Evolutionary conservation across 768 basidiomycete species (phyloP).

Genomic region (Leccinum barrowsii): DNA sequence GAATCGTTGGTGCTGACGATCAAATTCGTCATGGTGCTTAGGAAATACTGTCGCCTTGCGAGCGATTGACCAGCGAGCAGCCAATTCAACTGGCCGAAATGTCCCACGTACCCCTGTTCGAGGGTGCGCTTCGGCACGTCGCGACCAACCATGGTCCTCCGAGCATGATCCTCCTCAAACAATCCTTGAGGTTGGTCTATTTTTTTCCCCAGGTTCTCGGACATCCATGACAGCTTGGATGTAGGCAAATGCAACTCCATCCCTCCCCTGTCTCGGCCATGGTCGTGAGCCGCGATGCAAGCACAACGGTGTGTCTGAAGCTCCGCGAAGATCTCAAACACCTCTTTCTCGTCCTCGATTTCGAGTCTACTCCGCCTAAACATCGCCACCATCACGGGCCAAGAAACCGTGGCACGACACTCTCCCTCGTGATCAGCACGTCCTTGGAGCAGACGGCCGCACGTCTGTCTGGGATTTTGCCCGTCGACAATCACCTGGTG

Average conservation of each 20-base stretch:
- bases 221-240: background rate
- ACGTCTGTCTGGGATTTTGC: constrained; percentile 46
- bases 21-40: constrained; percentile 17
- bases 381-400: constrained; percentile 31
- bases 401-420: constrained; percentile 15
- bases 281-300: constrained; percentile 60
- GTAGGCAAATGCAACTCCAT: constrained; percentile 26
- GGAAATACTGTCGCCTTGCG: constrained; percentile 52
- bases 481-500: constrained; percentile 43
- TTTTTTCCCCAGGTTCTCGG: background rate
- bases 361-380: constrained; percentile 37
- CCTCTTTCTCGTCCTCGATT: constrained; percentile 60
- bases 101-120: constrained; percentile 44
- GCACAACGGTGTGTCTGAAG: constrained; percentile 53
- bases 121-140: constrained; percentile 27
- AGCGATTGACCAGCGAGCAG: constrained; percentile 41
- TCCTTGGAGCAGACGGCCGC: constrained; percentile 42
- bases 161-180: constrained; percentile 34
- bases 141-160: constrained; percentile 35
- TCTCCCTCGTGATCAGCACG: constrained; percentile 49
- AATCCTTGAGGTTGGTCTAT: constrained; percentile 21
- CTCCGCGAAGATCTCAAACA: constrained; percentile 24
- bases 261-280: constrained; percentile 28
- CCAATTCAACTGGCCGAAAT: constrained; percentile 54
- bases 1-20: background rate